phyloP scores from a whole-genome alignment of 2,329 filamentous ascomycete species.

The Xylariaceae sp. region DNA sequence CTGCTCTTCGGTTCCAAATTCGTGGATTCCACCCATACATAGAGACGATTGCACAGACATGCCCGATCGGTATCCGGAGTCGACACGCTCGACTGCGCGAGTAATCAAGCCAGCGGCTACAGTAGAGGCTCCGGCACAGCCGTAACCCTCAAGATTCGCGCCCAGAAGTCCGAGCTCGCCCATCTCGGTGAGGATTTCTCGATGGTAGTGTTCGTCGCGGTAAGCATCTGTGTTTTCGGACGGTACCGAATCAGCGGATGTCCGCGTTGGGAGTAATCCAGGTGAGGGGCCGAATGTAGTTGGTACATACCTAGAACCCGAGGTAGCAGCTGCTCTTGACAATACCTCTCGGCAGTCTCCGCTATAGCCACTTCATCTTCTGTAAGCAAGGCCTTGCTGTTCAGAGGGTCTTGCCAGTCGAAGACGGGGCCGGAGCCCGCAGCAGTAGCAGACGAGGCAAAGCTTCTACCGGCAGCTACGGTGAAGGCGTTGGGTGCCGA shows the following conservation, averaged over 20 bases:
- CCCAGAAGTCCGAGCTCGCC: slow-evolving; percentile 86
- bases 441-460: slow-evolving; percentile 16
- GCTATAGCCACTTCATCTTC: slow-evolving; percentile 88
- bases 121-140: slow-evolving; percentile 80
- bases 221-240: slow-evolving; percentile 35
- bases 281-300: not conserved
- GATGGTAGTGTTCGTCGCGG: slow-evolving; percentile 81
- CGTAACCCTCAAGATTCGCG: slow-evolving; percentile 81
- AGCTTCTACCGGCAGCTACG: slow-evolving; percentile 13
- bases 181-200: slow-evolving; percentile 85
- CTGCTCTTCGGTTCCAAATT: slow-evolving; percentile 81
- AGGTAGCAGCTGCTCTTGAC: slow-evolving; percentile 82
- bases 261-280: not conserved
- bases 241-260: not conserved
- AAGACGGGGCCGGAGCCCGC: slow-evolving; percentile 44
- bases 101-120: slow-evolving; percentile 89
- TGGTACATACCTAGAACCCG: slow-evolving; percentile 71
- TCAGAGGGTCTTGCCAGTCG: slow-evolving; percentile 89
- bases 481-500: not conserved
- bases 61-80: slow-evolving; percentile 85
- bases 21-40: slow-evolving; percentile 89
- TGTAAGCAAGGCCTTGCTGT: slow-evolving; percentile 69
- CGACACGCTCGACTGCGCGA: slow-evolving; percentile 82
- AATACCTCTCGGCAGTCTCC: slow-evolving; percentile 89
- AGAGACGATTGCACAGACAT: slow-evolving; percentile 92